Evolutionary conservation across 1,139 yeast genomes (phyloP), one percentile per base, ranked within the genome.

Genomic region (Candida gigantensis): DNA sequence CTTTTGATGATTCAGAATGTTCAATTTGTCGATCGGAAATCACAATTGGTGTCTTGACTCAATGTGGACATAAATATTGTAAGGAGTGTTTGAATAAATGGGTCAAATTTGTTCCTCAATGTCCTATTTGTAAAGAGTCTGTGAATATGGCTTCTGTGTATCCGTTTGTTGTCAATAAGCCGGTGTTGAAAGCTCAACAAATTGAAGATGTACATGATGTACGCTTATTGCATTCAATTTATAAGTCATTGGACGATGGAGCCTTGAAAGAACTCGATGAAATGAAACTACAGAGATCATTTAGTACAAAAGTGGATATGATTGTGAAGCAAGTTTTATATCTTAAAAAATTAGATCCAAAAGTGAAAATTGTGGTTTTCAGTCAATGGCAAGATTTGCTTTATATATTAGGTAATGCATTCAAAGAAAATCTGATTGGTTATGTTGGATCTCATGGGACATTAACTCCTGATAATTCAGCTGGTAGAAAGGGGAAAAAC

Each of bases 21-120:
- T 74, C 82, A 30, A 89, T 92, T 46, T 92, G 98, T 55, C 77
- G 84, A 16, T 71, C 79, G 3, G 57, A 74, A 2, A 87, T 89
- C 31, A 69, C 78, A 3, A 68, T 79, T 32, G 97, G 97, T 0
- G 74, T 92, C 0, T 66, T 90, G 42, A 83, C 95, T 0, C 80
- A 79, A 13, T 90, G 97, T 69, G 97, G 97, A 0, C 97, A 90
- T 58, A 82, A 81, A 49, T 90, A 84, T 54, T 90, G 97, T 55
- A 75, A 77, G 41, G 83, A 76, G 2, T 90, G 97, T 57, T 65
- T 89, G 25, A 70, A 62, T 11, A 80, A 74, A 40, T 92, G 98
- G 97, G 56, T 84, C 39, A 53, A 52, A 38, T 65, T 61, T 10
- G 66, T 66, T 14, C 72, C 72, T 27, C 57, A 65, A 1, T 90